These are phyloP conservation scores for Sclerospora graminicola DNA, from an alignment of 352 stramenopile species.

Conservation along the genomic window DNA sequence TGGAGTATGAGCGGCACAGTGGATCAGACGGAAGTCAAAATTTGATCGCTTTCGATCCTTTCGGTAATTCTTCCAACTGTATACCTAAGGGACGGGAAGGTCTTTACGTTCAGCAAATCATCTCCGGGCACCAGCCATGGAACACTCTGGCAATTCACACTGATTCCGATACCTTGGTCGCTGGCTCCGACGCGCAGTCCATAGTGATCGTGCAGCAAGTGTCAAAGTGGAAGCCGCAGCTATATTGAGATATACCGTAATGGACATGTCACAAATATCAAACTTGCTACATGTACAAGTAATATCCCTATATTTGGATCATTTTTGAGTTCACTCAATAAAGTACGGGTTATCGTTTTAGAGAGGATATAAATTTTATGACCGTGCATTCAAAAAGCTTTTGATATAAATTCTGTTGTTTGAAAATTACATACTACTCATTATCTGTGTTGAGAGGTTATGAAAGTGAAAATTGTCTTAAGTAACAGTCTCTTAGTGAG, in stretches of 20 bases:
- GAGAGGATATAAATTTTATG: no score
- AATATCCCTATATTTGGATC: no score
- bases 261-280: no score
- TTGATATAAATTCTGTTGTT: no score
- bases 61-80: constrained; percentile 4
- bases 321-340: no score
- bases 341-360: no score
- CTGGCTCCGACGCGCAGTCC: constrained; percentile 66
- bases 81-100: constrained; percentile 8
- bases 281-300: no score
- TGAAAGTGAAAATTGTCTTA: no score
- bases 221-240: constrained; percentile 30
- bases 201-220: constrained; percentile 53
- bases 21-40: constrained; percentile 7
- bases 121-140: constrained; percentile 41
- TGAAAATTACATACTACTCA: no score
- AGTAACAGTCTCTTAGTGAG: no score
- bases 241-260: constrained; percentile 1
- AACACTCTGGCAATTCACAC: constrained; percentile 56
- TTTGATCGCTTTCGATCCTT: constrained; percentile 1
- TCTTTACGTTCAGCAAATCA: constrained; percentile 32
- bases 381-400: no score
- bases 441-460: no score
- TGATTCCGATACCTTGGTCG: constrained; percentile 63
- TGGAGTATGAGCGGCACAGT: constrained; percentile 48